Evolutionary conservation across 228 moss, liverwort and hornwort genomes (phyloP), one percentile per base, ranked within the genome.

Genomic region (Sphagnum fallax): DNA sequence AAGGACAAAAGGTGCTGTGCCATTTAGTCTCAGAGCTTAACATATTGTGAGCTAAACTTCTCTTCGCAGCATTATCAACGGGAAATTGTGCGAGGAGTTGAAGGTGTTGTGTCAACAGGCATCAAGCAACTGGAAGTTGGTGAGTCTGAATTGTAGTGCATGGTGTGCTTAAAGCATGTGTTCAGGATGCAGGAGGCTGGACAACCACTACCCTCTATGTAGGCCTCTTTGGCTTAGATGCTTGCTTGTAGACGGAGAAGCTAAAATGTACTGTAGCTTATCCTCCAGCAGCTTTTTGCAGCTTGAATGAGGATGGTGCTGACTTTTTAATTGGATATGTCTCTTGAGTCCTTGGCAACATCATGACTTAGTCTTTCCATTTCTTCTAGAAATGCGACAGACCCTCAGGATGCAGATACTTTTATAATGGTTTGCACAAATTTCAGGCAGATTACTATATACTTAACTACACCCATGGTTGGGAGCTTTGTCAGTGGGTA

Each of bases 21-120:
- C 32, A 32, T 32, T 32, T 32, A 32, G 32, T 32, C 32, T 32
- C 32, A 32, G 32, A 32, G 32, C 32, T 32, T 32, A 32, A 32
- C 32, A 1, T 32, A 32, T 3, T 32, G 32, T 32, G 32, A 32
- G 32, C 32, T 55, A 49, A 65, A 65, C 60, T 72, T 15, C 52
- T 65, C 11, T 53, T 60, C 16, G 62, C 83, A 83, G 94, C 91
- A 95, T 64, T 95, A 90, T 67, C 94, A 95, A 81, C 88, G 94
- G 51, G 94, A 95, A 70, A 90, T 95, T 71, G 90, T 95, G 48
- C 81, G 94, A 55, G 94, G 94, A 12, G 90, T 92, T n/a, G 94
- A 95, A 80, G 91, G 94, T 18, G 74, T 90, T 48, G 85, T 95
- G 53, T 78, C 80, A 53, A 83, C 90, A 70, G 92, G 94, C 52